A percentile compares a stretch with the other conserved stretches of the same genome.
Evolutionary conservation across 1,284 basidiomycete species (phyloP).

Genomic region (Athelia psychrophila): DNA sequence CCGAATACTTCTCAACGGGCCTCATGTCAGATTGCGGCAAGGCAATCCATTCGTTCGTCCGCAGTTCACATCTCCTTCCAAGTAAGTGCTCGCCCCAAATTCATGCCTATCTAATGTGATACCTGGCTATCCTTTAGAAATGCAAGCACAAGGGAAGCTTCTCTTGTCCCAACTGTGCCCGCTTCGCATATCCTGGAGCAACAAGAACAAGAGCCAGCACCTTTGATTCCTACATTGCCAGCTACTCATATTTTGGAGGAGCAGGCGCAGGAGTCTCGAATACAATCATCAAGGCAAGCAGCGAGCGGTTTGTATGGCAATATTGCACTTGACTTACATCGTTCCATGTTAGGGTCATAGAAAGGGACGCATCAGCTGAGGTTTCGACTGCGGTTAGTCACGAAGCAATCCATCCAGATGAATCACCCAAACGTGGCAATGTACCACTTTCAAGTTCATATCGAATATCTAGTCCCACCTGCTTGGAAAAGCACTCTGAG

Average conservation of each 20-base stretch:
- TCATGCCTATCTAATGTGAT: not conserved
- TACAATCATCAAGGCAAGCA: not conserved
- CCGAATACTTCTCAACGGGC: not conserved
- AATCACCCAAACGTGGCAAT: no score
- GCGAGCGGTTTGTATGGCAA: no score
- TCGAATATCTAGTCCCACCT: no score
- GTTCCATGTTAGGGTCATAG: no score
- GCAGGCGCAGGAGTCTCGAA: not conserved
- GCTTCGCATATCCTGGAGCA: not conserved
- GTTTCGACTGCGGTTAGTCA: no score
- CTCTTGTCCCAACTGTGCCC: slow-evolving; percentile 1
- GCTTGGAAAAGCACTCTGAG: no score
- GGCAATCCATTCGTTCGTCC: no score
- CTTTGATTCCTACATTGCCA: not conserved
- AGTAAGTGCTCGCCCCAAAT: not conserved
- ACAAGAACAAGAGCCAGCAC: not conserved
- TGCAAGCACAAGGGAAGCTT: not conserved
- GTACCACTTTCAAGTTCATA: no score
- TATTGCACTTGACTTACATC: no score
- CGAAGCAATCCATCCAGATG: no score
- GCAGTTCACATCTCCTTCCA: not conserved
- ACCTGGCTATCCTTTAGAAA: not conserved
- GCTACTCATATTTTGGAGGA: not conserved
- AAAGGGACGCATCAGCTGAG: no score
- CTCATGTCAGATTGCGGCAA: no score